phyloP scores from a whole-genome alignment of 352 stramenopile genomes.

The Discostella stelligera region DNA sequence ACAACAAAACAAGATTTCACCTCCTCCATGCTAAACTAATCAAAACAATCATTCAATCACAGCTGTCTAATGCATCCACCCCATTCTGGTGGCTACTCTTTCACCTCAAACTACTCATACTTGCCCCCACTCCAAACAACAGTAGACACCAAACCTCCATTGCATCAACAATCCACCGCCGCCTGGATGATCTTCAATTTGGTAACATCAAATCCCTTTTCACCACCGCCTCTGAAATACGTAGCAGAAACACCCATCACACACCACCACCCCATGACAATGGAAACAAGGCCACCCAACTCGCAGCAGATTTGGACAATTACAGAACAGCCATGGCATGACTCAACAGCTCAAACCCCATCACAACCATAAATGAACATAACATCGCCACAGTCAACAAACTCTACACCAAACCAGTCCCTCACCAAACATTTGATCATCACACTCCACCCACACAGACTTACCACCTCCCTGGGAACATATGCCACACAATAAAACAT shows the following conservation, averaged over 20 bases:
- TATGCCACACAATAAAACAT: conserved; percentile 16
- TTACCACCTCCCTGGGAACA: conserved; percentile 36
- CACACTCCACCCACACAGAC: not conserved
- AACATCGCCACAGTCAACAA: conserved; percentile 12
- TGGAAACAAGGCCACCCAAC: conserved; percentile 1
- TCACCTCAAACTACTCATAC: conserved; percentile 4
- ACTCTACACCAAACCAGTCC: conserved; percentile 1
- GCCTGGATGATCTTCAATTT: not conserved
- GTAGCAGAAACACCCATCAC: not conserved
- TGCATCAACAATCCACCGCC: not conserved
- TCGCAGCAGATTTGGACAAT: conserved; percentile 31
- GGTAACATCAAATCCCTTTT: not conserved
- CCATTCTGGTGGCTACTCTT: conserved; percentile 17
- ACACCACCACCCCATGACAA: not conserved
- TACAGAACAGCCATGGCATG: conserved; percentile 17
- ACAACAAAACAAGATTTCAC: not conserved
- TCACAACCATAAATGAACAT: conserved; percentile 9
- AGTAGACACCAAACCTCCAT: not conserved
- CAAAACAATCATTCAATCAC: not conserved
- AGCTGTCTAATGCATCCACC: not conserved
- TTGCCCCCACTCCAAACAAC: not conserved
- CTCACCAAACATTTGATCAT: not conserved
- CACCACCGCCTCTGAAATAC: not conserved
- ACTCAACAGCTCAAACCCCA: not conserved
- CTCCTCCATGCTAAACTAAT: not conserved